Evolutionary conservation across 345 rosid genomes (phyloP), one percentile per base, ranked within the genome.

Genomic region (Iberis pinnata): DNA sequence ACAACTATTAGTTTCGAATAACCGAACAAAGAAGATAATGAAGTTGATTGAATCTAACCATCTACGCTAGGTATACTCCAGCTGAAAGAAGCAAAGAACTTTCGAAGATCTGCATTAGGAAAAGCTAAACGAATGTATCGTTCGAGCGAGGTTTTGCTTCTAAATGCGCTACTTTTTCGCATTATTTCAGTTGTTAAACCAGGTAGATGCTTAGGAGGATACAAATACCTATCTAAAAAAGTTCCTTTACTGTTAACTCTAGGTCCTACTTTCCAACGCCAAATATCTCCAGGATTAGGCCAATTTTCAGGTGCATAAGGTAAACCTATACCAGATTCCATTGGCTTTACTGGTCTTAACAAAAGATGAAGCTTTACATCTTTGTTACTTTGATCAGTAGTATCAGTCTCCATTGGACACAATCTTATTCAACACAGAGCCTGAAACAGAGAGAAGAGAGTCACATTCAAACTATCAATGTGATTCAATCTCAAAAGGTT

Each of bases 291-390:
- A 4, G 75, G 81, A 3, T 46, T 58, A 29, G 88, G 90, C 82
- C 81, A 83, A 65, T 83, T 71, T 8, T 56, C 67, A 31, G 89
- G 89, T 51, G 89, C 95, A 75, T 80, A 82, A 0, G 89, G 95
- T 67, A 82, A 55, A 14, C 89, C 95, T 45, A 50, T 47, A 44
- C 95, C 89, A 42, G 77, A 65, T 18, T 57, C 76, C 53, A 75
- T 48, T 1, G 83, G 78, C 2, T 16, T 67, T n/a, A 82, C 84
- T 0, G 76, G 81, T 26, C 52, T 54, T 16, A 29, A 9, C 8
- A 29, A 17, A 64, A 73, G 63, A 5, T 48, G 56, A 13, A 10
- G 31, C 13, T 54, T 49, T 9, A 16, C 35, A 22, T 36, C 49
- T 49, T 46, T 72, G 39, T 52, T 62, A 43, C 59, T 75, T 59